Conservation (phyloP, 331 rosid genomes). For the Phaseolus coccineus region DNA sequence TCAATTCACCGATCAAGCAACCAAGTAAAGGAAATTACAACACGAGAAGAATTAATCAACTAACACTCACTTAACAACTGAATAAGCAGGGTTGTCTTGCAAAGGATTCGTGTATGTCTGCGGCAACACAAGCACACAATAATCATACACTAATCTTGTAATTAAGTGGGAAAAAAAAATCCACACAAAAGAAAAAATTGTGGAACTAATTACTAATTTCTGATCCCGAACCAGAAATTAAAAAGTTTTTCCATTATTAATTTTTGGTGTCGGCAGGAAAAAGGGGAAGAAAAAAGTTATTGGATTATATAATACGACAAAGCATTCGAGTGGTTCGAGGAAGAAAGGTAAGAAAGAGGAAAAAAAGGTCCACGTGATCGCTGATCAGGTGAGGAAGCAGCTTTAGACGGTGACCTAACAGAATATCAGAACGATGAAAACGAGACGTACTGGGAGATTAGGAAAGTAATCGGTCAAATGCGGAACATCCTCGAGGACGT, state of each 20-base stretch:
- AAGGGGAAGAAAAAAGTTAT: background rate
- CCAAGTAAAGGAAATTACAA: constrained; percentile 3
- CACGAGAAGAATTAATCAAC: background rate
- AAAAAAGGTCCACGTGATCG: background rate
- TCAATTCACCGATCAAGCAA: constrained; percentile 28
- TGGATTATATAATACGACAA: background rate
- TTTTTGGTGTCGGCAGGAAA: constrained; percentile 11
- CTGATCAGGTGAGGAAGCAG: constrained; percentile 13
- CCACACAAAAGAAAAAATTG: background rate
- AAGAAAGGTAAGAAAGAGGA: background rate
- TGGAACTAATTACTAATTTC: background rate
- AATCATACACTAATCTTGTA: background rate
- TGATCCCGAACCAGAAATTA: background rate
- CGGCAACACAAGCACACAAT: constrained; percentile 40
- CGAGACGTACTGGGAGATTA: constrained; percentile 75
- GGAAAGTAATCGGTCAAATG: constrained; percentile 83
- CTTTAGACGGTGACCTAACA: background rate
- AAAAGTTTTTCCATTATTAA: background rate
- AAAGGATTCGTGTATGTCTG: constrained; percentile 79
- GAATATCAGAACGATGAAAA: constrained; percentile 23
- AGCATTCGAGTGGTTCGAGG: background rate
- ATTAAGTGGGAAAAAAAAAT: background rate
- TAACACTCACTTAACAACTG: constrained; percentile 85
- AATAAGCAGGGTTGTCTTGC: constrained; percentile 91
- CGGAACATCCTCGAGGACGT: constrained; percentile 92